phyloP scores from a whole-genome alignment of 2,329 filamentous ascomycete genomes.

The Chaetomium olivaceum region DNA sequence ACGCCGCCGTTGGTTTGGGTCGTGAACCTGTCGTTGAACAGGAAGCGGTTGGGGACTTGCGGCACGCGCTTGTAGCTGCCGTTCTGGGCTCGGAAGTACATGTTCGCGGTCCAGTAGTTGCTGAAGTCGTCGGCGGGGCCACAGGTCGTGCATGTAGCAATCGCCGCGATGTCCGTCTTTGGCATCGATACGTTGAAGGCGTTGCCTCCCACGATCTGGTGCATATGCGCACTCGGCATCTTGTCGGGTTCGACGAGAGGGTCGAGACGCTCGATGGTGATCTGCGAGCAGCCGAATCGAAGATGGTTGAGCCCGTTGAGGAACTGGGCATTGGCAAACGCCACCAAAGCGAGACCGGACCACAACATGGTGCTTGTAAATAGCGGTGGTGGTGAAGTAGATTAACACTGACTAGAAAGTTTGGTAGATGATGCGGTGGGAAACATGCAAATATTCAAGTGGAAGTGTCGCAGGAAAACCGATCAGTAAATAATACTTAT shows the following conservation, averaged over 20 bases:
- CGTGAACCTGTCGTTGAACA: slow-evolving; percentile 6
- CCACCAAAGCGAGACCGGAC: neutral
- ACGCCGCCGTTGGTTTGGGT: slow-evolving; percentile 3
- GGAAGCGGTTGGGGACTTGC: neutral
- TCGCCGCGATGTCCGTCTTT: neutral
- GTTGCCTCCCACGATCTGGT: slow-evolving; percentile 4
- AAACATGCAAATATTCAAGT: neutral
- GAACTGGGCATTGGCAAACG: slow-evolving; percentile 8
- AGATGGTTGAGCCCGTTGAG: slow-evolving; percentile 5
- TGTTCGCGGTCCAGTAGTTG: slow-evolving; percentile 5
- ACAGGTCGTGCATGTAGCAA: slow-evolving; percentile 1
- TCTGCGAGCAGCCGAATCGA: slow-evolving; percentile 4
- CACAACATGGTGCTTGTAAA: neutral
- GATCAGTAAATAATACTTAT: neutral
- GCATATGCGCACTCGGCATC: slow-evolving; percentile 1
- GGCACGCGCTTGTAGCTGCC: slow-evolving; percentile 2
- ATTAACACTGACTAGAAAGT: neutral
- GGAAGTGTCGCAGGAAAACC: neutral
- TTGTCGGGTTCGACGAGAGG: slow-evolving; percentile 8
- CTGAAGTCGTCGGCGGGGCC: neutral
- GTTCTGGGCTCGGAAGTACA: neutral
- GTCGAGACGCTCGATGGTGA: slow-evolving; percentile 13
- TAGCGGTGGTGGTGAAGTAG: neutral
- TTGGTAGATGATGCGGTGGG: neutral
- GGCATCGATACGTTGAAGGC: slow-evolving; percentile 13